phyloP scores from a whole-genome alignment of 1,284 basidiomycete genomes.

The Termitomyces sp. region DNA sequence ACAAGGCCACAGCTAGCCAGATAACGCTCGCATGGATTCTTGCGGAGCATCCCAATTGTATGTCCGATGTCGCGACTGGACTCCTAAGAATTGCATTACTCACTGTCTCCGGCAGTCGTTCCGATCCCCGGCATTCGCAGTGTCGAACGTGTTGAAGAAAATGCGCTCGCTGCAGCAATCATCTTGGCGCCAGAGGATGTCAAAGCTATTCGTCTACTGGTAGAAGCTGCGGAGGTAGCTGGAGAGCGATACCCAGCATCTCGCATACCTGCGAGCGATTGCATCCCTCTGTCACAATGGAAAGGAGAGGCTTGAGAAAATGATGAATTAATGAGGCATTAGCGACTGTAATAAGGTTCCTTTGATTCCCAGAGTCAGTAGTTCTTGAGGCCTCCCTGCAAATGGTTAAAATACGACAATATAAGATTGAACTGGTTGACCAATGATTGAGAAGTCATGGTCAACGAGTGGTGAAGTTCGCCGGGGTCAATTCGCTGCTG shows the following conservation, averaged over 20 bases:
- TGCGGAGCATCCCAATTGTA: slow-evolving; percentile 25
- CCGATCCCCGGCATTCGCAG: slow-evolving; percentile 25
- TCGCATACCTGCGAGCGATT: not conserved
- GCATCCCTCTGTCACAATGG: not conserved
- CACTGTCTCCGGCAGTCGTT: slow-evolving; percentile 18
- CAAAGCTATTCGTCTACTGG: slow-evolving; percentile 22
- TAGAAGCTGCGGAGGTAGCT: slow-evolving; percentile 15
- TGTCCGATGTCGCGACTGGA: slow-evolving; percentile 1
- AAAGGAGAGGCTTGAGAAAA: not conserved
- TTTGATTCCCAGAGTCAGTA: not conserved
- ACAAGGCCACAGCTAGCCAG: slow-evolving; percentile 38
- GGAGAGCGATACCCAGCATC: not conserved
- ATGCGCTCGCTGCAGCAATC: slow-evolving; percentile 25
- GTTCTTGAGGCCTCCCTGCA: slow-evolving; percentile 54
- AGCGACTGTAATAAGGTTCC: not conserved
- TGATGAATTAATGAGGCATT: not conserved
- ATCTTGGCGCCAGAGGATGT: slow-evolving; percentile 24
- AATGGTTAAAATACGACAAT: slow-evolving; percentile 74
- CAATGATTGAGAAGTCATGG: slow-evolving; percentile 82
- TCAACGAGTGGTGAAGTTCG: slow-evolving; percentile 62
- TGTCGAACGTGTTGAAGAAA: slow-evolving; percentile 26
- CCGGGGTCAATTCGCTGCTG: slow-evolving; percentile 10
- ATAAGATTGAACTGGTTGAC: slow-evolving; percentile 93
- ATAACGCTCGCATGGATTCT: slow-evolving; percentile 47
- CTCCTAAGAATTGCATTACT: not conserved